Base-by-base conservation (phyloP, 179 eudicot species). In the Carnegiea gigantea region DNA sequence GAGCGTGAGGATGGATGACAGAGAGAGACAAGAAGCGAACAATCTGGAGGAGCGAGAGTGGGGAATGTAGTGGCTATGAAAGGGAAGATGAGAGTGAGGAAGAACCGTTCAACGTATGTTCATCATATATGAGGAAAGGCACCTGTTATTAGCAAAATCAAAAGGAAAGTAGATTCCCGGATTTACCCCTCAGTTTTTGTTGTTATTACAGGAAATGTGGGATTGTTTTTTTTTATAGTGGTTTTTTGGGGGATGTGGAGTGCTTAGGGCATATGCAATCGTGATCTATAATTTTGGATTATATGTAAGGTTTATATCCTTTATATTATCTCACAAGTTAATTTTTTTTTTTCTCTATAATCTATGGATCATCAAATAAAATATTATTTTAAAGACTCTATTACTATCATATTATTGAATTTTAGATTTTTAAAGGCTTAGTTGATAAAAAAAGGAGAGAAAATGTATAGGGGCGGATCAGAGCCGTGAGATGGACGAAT, bases 11-110 rank as follows among this genome's bases (percentile, higher is more conserved):
- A 38, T 46, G 46, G 70, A 6, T n/a, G 76, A 14, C 77, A 44
- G 62, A 30, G 48, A 18, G 57, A 38, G 65, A 53, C 38, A 26
- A 13, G n/a, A 28, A 15, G 57, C 21, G 73, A 40, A 21, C 59
- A 21, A 77, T 77, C 44, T 57, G 70, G 79, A 59, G 70, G 72
- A 62, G 72, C 62, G 64, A 30, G 75, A 78, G 44, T 77, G 24
- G 21, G 79, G 28, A 77, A 60, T n/a, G 53, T 38, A 46, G 72
- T 67, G 33, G 71, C 65, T 77, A 23, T 60, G 72, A 67, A 17
- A 51, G 57, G 18, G 18, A 11, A 9, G 18, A 12, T 5, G 36
- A 12, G 40, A 65, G 20, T 30, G 72, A 67, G 36, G 72, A 65
- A 26, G 49, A 51, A 77, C 79, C 79, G 71, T 77, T 44, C 79